These are phyloP conservation scores for Colletotrichum euphorbiae DNA, from an alignment of 2,329 filamentous ascomycete genomes.

Conservation along the genomic window DNA sequence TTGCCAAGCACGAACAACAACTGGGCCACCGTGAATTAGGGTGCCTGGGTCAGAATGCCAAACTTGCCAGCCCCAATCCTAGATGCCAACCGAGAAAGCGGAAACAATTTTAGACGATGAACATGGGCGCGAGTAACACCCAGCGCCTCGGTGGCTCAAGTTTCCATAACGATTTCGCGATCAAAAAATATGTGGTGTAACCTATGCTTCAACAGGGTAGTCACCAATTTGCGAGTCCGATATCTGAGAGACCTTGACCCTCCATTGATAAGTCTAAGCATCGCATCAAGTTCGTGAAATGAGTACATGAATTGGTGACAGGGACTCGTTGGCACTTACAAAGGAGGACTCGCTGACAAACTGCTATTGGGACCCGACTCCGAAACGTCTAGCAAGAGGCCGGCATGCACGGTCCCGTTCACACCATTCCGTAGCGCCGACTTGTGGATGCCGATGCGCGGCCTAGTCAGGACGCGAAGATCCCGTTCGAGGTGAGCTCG, in stretches of 20 bases:
- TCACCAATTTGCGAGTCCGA: too few species aligned
- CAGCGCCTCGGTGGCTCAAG: not conserved
- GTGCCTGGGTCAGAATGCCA: conserved; percentile 20
- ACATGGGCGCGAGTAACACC: not conserved
- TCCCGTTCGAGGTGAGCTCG: conserved; percentile 1
- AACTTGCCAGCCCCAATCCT: conserved; percentile 23
- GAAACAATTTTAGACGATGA: not conserved
- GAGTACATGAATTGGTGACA: too few species aligned
- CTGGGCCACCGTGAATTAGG: conserved; percentile 9
- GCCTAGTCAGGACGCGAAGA: conserved; percentile 7
- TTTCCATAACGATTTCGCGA: not conserved
- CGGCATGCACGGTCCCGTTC: conserved; percentile 27
- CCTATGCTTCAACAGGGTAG: too few species aligned
- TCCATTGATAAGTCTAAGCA: too few species aligned
- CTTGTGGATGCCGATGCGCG: conserved; percentile 9
- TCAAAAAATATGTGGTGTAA: not conserved
- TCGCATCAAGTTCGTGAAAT: too few species aligned
- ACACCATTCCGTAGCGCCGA: conserved; percentile 23
- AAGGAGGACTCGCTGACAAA: not conserved
- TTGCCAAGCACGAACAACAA: too few species aligned
- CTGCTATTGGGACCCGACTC: conserved; percentile 3
- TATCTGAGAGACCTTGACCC: too few species aligned
- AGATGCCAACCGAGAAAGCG: not conserved
- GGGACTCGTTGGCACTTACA: not conserved
- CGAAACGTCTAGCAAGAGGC: conserved; percentile 20